A percentile compares a stretch with the other conserved stretches of the same genome.
These are phyloP conservation scores for Ophiostoma fasciatum DNA, from an alignment of 2,329 filamentous ascomycete species.

Conservation along the genomic window DNA sequence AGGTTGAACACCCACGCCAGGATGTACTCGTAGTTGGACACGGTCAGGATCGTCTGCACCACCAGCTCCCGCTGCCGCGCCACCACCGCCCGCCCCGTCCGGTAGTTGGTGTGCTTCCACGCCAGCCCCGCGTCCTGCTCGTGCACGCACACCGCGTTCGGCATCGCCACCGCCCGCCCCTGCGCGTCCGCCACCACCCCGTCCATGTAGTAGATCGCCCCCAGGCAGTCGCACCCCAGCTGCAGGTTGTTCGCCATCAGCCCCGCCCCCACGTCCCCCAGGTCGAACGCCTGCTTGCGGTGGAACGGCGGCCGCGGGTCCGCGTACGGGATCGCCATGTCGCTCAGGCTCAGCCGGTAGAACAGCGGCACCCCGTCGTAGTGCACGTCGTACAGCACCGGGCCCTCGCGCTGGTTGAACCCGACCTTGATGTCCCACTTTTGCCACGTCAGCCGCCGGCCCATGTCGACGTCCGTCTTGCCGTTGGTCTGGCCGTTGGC, in stretches of 20 bases:
- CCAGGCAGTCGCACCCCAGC: conserved; percentile 56
- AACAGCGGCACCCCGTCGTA: conserved; percentile 52
- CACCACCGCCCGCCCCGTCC: conserved; percentile 47
- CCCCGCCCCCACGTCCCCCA: conserved; percentile 55
- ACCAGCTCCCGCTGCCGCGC: conserved; percentile 25
- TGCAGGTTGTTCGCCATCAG: conserved; percentile 52
- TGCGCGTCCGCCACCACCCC: conserved; percentile 35
- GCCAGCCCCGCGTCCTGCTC: conserved; percentile 57
- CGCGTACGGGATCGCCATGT: conserved; percentile 53
- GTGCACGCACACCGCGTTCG: conserved; percentile 50
- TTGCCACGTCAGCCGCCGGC: conserved; percentile 41
- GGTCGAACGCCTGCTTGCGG: conserved; percentile 58
- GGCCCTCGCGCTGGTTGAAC: conserved; percentile 56
- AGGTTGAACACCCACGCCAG: conserved; percentile 43
- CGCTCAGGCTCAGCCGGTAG: conserved; percentile 51
- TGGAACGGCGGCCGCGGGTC: conserved; percentile 53
- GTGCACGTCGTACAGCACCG: conserved; percentile 53
- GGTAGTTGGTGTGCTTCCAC: conserved; percentile 58
- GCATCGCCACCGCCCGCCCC: conserved; percentile 32
- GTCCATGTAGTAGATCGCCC: conserved; percentile 49
- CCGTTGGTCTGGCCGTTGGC: no score
- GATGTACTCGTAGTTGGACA: conserved; percentile 55
- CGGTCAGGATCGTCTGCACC: conserved; percentile 54
- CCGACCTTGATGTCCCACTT: conserved; percentile 56
- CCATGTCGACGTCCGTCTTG: conserved; percentile 10